Percentiles rank a stretch among this genome's conserved stretches.
These are phyloP conservation scores for Ogataea allantospora DNA, from an alignment of 805 yeast genomes.

Conservation along the genomic window DNA sequence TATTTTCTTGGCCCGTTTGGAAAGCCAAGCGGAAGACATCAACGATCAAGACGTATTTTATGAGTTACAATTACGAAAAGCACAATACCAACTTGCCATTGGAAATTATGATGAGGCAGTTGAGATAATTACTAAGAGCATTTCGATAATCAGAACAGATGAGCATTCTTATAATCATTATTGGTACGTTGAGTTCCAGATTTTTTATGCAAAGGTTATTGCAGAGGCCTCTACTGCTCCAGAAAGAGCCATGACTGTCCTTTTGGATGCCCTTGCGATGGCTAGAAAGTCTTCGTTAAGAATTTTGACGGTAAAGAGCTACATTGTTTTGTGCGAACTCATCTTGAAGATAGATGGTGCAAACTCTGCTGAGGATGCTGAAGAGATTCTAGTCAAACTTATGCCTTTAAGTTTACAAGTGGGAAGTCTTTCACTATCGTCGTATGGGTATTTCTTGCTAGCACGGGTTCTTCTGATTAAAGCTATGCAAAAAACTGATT, in stretches of 20 bases:
- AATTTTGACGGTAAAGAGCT: slow-evolving; percentile 45
- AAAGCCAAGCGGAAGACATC: slow-evolving; percentile 33
- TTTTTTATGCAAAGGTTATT: slow-evolving; percentile 47
- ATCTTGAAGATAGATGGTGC: slow-evolving; percentile 38
- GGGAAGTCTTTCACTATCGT: slow-evolving; percentile 38
- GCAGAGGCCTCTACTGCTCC: slow-evolving; percentile 40
- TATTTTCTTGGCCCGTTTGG: slow-evolving; percentile 33
- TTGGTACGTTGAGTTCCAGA: slow-evolving; percentile 45
- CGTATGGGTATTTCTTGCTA: slow-evolving; percentile 37
- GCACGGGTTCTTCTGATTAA: slow-evolving; percentile 28
- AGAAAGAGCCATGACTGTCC: slow-evolving; percentile 47
- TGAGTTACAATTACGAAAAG: slow-evolving; percentile 30
- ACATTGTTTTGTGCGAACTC: slow-evolving; percentile 44
- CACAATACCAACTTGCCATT: slow-evolving; percentile 20
- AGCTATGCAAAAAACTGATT: slow-evolving; percentile 3
- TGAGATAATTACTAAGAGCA: slow-evolving; percentile 20
- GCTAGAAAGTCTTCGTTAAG: slow-evolving; percentile 48
- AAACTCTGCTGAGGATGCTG: slow-evolving; percentile 38
- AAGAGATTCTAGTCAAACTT: slow-evolving; percentile 37
- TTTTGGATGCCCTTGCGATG: slow-evolving; percentile 48
- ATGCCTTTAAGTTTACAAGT: slow-evolving; percentile 47
- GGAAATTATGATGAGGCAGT: slow-evolving; percentile 26
- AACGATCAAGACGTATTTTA: slow-evolving; percentile 31
- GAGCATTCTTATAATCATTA: slow-evolving; percentile 36
- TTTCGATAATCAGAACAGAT: slow-evolving; percentile 22